Base-by-base conservation (phyloP, 495 filamentous ascomycete species). In the Sporormia fimetaria region DNA sequence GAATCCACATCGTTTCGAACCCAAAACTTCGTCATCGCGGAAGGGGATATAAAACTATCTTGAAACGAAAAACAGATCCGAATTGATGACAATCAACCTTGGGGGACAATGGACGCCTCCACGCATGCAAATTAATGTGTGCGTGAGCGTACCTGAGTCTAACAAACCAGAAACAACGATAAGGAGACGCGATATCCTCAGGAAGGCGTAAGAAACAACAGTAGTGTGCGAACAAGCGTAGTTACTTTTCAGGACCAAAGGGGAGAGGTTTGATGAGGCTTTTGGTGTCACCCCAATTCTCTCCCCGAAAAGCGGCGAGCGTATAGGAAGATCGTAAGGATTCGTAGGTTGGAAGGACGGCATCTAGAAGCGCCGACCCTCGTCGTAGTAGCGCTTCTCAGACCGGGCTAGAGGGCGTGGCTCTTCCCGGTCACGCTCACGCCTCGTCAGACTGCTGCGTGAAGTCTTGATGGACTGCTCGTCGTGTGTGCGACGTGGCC, bases 141-240 rank as follows among this genome's bases (percentile, higher is more conserved):
- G 48, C 47, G 47, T 50, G 47, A 50, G 47, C 47, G 35, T 43
- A 34, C 35, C 11, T 23, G n/a, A n/a, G 33, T 51, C 42, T 51
- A 47, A 32, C 32, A 42, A 48, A 37, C 26, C 39, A 40, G 22
- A 21, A 30, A 17, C 36, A 44, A 37, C 15, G 9, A 4, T 17
- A 16, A 18, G 45, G 38, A 36, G 43, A 49, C 27, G 37, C 27
- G 23, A 26, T 20, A 40, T 29, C 15, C 23, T 18, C 3, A 1
- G 36, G 37, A 35, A 6, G 11, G 11, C 27, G 8, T 4, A 41
- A 21, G 17, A 38, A 9, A 22, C 14, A 7, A 14, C 23, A 14
- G 20, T 5, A 47, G 26, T 32, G 37, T 21, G 12, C 40, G 32
- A 24, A 23, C 34, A 40, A 26, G 33, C 34, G 12, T 3, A 35